Evolutionary conservation across 140 eudicot species (phyloP), one percentile per base, ranked within the genome.

Genomic region (Flaveria floridana): DNA sequence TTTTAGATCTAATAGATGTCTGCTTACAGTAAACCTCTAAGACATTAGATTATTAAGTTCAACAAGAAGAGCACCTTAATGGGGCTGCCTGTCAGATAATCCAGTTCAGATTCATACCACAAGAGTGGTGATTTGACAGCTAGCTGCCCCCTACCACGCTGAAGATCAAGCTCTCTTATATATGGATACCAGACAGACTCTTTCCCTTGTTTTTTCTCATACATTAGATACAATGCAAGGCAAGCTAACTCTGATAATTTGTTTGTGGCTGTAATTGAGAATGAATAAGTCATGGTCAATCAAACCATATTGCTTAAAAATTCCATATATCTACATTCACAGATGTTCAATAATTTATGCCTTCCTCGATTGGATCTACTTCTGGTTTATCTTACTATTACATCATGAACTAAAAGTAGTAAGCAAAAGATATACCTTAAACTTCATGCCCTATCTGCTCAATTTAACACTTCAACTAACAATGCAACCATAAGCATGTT

Each of bases 51-150:
- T 30, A 30, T 30, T 30, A 46, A 4, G 39, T 28, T 16, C 23
- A 25, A 39, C 10, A 75, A 48, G 47, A 76, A 72, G 5, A 71
- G 46, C 78, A 90, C 98, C 94, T 86, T 88, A 48, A 92, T 73
- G n/a, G 97, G 98, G 62, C 98, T 93, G 75, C 98, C 98, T 46
- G 93, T 82, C 63, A 90, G 85, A 74, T 90, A 93, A 77, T 80
- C 62, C 58, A 93, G 87, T 81, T 93, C 94, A 68, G 82, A 73
- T 55, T 88, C 96, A 64, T 94, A 86, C 97, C 97, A 90, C 50
- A 90, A 76, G 76, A 90, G 94, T 16, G 98, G 97, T n/a, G 98
- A 93, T 86, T 93, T 97, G 15, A 93, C 98, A 52, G 97, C 91
- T 68, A 93, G 64, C 76, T 93, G 98, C 21, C 98, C 98, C 82